Conservation (phyloP, 2,329 filamentous ascomycete genomes). For the Fusarium continuum region DNA sequence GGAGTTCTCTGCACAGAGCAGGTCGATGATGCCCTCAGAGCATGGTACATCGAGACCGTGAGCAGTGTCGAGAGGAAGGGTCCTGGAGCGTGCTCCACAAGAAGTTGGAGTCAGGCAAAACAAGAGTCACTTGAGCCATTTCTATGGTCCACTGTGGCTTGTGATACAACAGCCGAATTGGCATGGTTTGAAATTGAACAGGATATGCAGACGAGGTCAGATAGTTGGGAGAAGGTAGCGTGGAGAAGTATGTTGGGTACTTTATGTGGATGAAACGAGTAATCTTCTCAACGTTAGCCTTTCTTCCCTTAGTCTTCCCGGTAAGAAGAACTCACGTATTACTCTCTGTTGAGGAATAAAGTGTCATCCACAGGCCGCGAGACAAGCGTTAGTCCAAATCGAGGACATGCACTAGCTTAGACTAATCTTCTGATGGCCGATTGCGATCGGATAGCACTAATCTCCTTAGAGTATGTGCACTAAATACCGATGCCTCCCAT, state of each 20-base stretch:
- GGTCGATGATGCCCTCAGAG: not conserved
- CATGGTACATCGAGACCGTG: not conserved
- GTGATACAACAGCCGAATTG: not conserved
- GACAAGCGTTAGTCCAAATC: not conserved
- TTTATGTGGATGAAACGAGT: conserved; percentile 3
- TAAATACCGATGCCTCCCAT: not conserved
- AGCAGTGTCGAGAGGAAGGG: not conserved
- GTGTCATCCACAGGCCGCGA: not conserved
- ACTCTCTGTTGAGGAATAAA: not conserved
- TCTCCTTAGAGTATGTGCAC: not conserved
- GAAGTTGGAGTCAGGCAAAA: rapidly evolving
- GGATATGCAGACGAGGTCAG: not conserved
- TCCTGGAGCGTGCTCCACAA: rapidly evolving
- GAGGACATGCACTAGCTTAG: too few relatives aligned
- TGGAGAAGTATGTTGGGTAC: conserved; percentile 5
- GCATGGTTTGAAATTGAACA: not conserved
- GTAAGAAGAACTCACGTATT: too few relatives aligned
- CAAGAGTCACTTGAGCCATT: not conserved
- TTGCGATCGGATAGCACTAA: not conserved
- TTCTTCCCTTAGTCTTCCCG: too few relatives aligned
- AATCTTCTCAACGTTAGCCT: too few relatives aligned
- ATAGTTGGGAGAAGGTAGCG: not conserved
- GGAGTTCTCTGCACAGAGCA: not conserved
- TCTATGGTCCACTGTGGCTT: not conserved
- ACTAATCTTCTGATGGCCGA: too few relatives aligned